Conservation (phyloP, 2,329 filamentous ascomycete species). For the Helicocarpus griseus region DNA sequence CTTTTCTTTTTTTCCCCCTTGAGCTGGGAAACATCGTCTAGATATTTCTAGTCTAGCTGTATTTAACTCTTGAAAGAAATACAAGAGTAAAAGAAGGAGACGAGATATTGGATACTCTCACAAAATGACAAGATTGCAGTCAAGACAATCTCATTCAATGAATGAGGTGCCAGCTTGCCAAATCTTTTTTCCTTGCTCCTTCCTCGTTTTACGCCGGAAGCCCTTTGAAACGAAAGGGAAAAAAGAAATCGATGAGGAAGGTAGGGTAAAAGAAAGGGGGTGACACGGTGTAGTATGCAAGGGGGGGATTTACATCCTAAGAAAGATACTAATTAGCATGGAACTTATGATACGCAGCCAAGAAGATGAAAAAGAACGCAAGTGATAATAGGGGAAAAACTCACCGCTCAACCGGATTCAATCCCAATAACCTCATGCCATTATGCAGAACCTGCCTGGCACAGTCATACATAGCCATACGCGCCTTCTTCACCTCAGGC, state of each 20-base stretch:
- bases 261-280: no score
- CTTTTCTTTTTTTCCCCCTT: neutral
- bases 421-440: conserved; percentile 55
- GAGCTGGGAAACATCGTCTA: neutral
- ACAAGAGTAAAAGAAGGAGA: neutral
- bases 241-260: no score
- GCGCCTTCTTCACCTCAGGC: conserved; percentile 46
- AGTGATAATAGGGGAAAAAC: neutral
- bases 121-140: no score
- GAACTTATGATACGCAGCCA: neutral
- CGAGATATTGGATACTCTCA: neutral
- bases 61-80: neutral
- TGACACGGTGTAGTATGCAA: no score
- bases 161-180: neutral
- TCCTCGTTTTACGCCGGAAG: no score
- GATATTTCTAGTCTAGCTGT: neutral
- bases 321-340: neutral
- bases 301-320: neutral
- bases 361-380: neutral
- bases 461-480: conserved; percentile 52
- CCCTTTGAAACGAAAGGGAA: no score
- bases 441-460: conserved; percentile 56
- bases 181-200: neutral
- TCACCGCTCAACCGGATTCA: conserved; percentile 54
- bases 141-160: neutral